Conservation (phyloP, 129 eudicot genomes). For the Flaveria brownii region DNA sequence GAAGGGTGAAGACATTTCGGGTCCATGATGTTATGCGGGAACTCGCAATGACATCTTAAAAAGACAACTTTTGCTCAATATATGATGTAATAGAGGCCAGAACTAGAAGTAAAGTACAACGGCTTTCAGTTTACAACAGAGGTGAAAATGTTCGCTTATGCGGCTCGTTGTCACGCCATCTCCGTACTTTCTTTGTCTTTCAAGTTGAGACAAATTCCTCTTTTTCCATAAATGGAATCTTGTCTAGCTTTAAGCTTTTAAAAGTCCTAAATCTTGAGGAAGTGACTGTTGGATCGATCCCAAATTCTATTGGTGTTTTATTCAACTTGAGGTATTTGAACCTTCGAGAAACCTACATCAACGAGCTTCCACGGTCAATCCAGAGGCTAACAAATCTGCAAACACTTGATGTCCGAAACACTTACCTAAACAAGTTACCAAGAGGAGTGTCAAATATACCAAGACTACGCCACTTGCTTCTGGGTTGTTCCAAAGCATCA, state of each 20-base stretch:
- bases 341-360: constrained; percentile 48
- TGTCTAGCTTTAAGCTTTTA: constrained; percentile 50
- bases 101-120: constrained; percentile 31
- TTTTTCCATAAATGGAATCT: constrained; percentile 30
- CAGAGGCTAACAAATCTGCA: constrained; percentile 52
- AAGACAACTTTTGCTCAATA: constrained; percentile 46
- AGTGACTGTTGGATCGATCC: constrained; percentile 38
- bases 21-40: constrained; percentile 61
- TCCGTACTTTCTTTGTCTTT: constrained; percentile 56
- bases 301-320: constrained; percentile 36
- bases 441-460: constrained; percentile 44
- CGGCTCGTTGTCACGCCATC: constrained; percentile 36
- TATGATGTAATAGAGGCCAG: constrained; percentile 40
- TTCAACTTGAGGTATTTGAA: constrained; percentile 61
- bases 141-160: constrained; percentile 37
- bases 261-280: constrained; percentile 56
- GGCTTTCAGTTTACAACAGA: constrained; percentile 42
- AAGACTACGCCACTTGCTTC: constrained; percentile 57
- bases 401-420: constrained; percentile 57
- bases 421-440: constrained; percentile 48
- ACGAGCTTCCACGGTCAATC: constrained; percentile 51
- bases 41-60: constrained; percentile 44
- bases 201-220: constrained; percentile 38
- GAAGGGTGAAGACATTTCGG: constrained; percentile 51
- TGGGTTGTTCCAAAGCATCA: constrained; percentile 30